Evolutionary conservation across 495 filamentous ascomycete genomes (phyloP).

Genomic region (Podospora didyma): DNA sequence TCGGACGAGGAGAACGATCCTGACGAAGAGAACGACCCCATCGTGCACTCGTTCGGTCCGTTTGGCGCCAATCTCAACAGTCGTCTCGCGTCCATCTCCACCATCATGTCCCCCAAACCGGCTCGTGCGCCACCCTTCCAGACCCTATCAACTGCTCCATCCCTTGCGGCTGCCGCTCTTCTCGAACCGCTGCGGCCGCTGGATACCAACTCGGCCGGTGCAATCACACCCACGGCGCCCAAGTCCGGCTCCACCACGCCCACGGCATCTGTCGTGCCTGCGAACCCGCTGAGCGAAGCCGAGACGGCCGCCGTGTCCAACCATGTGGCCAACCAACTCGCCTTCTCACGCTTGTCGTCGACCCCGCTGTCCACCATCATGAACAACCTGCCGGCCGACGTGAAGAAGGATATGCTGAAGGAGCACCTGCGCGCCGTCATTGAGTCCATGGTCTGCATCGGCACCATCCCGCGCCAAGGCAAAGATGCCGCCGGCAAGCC

Average conservation of each 20-base stretch:
- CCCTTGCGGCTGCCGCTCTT: not conserved
- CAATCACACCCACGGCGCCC: not conserved
- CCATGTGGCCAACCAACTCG: slow-evolving; percentile 89
- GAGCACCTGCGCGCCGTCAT: slow-evolving; percentile 66
- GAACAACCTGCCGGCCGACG: slow-evolving; percentile 72
- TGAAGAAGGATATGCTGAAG: slow-evolving; percentile 51
- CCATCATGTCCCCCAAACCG: slow-evolving; percentile 50
- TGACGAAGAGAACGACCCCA: slow-evolving; percentile 90
- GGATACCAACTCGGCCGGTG: slow-evolving; percentile 2
- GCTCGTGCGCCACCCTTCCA: not conserved
- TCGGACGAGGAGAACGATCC: slow-evolving; percentile 66
- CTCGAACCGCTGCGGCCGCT: slow-evolving; percentile 8
- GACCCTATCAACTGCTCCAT: not conserved
- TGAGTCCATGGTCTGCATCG: slow-evolving; percentile 69
- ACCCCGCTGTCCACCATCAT: slow-evolving; percentile 85
- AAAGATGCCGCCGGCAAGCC: slow-evolving; percentile 95
- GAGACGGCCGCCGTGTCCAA: slow-evolving; percentile 51
- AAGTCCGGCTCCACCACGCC: slow-evolving; percentile 7
- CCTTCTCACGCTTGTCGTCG: slow-evolving; percentile 92
- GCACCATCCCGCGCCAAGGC: slow-evolving; percentile 82
- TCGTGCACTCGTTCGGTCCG: slow-evolving; percentile 84
- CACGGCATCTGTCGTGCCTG: slow-evolving; percentile 13
- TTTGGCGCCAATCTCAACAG: slow-evolving; percentile 77
- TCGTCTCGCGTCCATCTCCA: slow-evolving; percentile 69
- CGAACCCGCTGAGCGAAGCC: slow-evolving; percentile 31